A percentile compares a stretch with the other conserved stretches of the same genome.
Conservation (phyloP, 768 basidiomycete species). For the Paxillus ammoniavirescens region DNA sequence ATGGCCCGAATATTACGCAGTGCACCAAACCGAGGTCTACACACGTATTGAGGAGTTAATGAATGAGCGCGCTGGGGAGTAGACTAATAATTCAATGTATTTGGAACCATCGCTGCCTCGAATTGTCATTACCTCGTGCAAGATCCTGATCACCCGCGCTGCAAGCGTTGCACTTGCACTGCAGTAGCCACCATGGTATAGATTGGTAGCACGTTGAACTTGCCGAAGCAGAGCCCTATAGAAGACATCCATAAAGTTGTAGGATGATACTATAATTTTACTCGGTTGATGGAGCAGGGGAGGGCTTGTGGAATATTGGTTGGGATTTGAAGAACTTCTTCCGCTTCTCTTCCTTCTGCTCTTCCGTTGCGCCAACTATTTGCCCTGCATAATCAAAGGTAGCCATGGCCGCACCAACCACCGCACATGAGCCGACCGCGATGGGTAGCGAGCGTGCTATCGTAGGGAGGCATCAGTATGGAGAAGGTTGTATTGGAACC, state of each 20-base stretch:
- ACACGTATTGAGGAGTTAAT: slow-evolving; percentile 38
- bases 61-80: slow-evolving; percentile 11
- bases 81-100: background rate
- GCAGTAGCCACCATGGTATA: too few relatives aligned
- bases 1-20: slow-evolving; percentile 55
- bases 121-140: background rate
- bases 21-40: slow-evolving; percentile 41
- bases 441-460: slow-evolving; percentile 82
- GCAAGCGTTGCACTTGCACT: too few relatives aligned
- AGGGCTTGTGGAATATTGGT: slow-evolving; percentile 36
- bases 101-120: background rate
- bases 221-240: background rate
- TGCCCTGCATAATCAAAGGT: slow-evolving; percentile 79
- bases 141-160: background rate
- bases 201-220: background rate
- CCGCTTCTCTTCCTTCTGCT: slow-evolving; percentile 64
- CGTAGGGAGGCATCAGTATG: slow-evolving; percentile 12
- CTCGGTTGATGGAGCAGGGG: slow-evolving; percentile 14
- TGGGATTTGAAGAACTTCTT: slow-evolving; percentile 81
- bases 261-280: slow-evolving; percentile 13
- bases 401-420: slow-evolving; percentile 78
- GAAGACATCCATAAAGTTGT: slow-evolving; percentile 3
- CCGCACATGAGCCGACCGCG: slow-evolving; percentile 74
- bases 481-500: background rate
- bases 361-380: slow-evolving; percentile 45